Evolutionary conservation across 2,329 filamentous ascomycete genomes (phyloP), one percentile per base, ranked within the genome.

Genomic region (Xylariomycetidae sp.): DNA sequence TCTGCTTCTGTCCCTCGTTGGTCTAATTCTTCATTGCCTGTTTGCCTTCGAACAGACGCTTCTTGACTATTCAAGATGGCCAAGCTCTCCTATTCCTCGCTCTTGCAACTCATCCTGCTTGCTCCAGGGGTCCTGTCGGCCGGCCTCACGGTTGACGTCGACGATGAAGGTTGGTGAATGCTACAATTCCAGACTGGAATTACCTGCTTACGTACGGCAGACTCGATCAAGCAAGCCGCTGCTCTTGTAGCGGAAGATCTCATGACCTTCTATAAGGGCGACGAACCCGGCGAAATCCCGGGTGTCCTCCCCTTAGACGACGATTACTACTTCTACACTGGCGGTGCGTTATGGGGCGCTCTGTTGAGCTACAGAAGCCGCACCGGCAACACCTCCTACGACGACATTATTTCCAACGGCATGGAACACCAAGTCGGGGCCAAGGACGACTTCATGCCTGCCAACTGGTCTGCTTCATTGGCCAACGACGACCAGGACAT

Each of bases 401-500:
- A 73, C 38, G 48, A 58, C 6, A 55, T 61, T n/a, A 59, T 66
- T 12, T 64, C 56, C 6, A 44, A 65, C 38, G 66, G 59, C 1
- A 42, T 73, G 33, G 44, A 60, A 2, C 60, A 52, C 32, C 69
- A 72, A 47, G 49, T 53, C n/a, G 67, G 67, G 9, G 45, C 53
- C 2, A 50, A 64, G 23, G 37, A 57, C 31, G 54, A 68, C 43
- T 72, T 58, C 46, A 59, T 68, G 56, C 62, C 68, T 2, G 18
- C 41, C 2, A 66, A 65, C 40, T 59, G 56, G 46, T 54, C 56
- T 4, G 5, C 40, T 27, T 3, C 42, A 38, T 2, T 34, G 14
- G 68, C 67, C 37, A 75, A 74, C 40, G 68, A 75, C 37, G 71
- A 75, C 38, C 70, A 74, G 56, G 65, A 69, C 6, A 76, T 79